Percentiles rank a stretch among this genome's conserved stretches.
These are phyloP conservation scores for Babesia microti DNA, from an alignment of 169 alveolate species.

Conservation along the genomic window DNA sequence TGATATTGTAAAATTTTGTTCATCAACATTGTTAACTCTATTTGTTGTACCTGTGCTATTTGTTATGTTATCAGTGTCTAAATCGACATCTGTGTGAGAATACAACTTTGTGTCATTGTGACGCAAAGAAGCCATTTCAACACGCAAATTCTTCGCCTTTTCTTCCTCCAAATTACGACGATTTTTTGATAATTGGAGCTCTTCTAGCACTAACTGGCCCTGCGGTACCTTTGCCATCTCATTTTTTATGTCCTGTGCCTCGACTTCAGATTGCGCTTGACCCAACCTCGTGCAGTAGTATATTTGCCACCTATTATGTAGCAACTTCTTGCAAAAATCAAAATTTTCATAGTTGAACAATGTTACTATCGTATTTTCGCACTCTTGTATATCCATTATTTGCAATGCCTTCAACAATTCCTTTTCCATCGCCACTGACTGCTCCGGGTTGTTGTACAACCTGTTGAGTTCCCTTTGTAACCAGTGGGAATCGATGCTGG, in stretches of 20 bases:
- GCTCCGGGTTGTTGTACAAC: constrained; percentile 64
- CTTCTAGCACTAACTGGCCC: constrained; percentile 76
- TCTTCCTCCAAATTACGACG: constrained; percentile 63
- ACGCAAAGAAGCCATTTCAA: constrained; percentile 67
- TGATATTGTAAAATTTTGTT: constrained; percentile 17
- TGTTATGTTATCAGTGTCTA: constrained; percentile 9
- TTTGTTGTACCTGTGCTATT: background rate
- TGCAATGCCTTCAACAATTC: constrained; percentile 63
- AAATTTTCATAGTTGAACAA: constrained; percentile 84
- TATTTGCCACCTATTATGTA: constrained; percentile 77
- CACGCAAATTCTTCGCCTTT: constrained; percentile 55
- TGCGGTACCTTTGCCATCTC: constrained; percentile 66
- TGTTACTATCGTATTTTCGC: constrained; percentile 80
- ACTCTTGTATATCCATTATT: constrained; percentile 79
- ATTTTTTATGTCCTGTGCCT: constrained; percentile 64
- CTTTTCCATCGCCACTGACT: constrained; percentile 78
- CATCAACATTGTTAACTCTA: constrained; percentile 14
- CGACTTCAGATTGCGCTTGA: constrained; percentile 85
- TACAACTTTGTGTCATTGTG: constrained; percentile 5
- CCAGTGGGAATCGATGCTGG: constrained; percentile 89
- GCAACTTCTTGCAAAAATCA: constrained; percentile 75
- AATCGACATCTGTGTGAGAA: constrained; percentile 4
- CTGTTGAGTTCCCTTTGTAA: constrained; percentile 81
- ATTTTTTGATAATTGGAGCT: constrained; percentile 55
- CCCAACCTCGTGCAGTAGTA: constrained; percentile 83